Evolutionary conservation across 306 rosid species (phyloP).

Genomic region (Hippophae rhamnoides): DNA sequence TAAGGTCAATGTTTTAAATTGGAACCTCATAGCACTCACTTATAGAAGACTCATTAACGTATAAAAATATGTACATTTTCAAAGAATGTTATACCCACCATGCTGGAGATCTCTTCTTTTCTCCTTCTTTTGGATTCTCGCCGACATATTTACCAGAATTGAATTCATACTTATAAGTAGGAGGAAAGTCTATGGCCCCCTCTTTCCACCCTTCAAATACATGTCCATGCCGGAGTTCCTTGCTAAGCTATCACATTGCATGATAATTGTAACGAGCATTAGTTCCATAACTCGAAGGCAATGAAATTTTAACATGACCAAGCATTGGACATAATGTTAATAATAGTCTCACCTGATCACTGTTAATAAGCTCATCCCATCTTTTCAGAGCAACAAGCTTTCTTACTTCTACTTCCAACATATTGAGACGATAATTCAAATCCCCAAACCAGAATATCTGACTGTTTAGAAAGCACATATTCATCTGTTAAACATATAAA

Average conservation of each 20-base stretch:
- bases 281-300: background rate
- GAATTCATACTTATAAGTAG: slow-evolving; percentile 82
- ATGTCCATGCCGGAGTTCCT: slow-evolving; percentile 56
- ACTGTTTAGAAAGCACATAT: slow-evolving; percentile 28
- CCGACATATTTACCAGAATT: slow-evolving; percentile 73
- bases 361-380: slow-evolving; percentile 66
- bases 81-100: slow-evolving; percentile 44
- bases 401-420: slow-evolving; percentile 53
- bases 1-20: no score
- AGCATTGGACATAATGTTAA: no score
- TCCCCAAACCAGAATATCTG: slow-evolving; percentile 96
- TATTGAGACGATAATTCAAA: slow-evolving; percentile 79
- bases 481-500: no score
- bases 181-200: slow-evolving; percentile 71
- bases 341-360: slow-evolving; percentile 65
- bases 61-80: no score
- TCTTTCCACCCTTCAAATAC: slow-evolving; percentile 96
- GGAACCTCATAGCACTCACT: no score
- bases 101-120: slow-evolving; percentile 89
- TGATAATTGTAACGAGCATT: slow-evolving; percentile 1
- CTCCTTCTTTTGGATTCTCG: slow-evolving; percentile 69
- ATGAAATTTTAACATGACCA: no score
- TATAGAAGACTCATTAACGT: no score
- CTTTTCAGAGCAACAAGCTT: slow-evolving; percentile 49
- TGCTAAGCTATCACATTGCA: slow-evolving; percentile 47